Percentiles rank a stretch among this genome's conserved stretches.
Evolutionary conservation across 2,329 filamentous ascomycete genomes (phyloP).

Genomic region (Madurella fahalii): DNA sequence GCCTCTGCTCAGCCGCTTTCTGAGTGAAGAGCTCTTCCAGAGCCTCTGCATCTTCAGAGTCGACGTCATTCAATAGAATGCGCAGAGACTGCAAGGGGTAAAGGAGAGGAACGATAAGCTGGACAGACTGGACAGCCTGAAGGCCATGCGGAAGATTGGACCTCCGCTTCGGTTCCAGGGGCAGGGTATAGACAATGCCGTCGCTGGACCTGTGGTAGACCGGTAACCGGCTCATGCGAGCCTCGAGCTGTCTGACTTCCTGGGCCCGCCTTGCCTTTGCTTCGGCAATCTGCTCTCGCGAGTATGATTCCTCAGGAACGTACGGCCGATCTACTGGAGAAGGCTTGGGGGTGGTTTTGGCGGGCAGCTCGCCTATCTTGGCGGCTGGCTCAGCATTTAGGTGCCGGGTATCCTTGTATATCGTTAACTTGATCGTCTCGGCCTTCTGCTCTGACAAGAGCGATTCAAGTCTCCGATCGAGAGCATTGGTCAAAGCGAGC

Average conservation of each 20-base stretch:
- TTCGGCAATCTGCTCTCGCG: conserved; percentile 54
- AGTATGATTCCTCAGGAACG: conserved; percentile 47
- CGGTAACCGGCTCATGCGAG: conserved; percentile 64
- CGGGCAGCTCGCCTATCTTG: neutral
- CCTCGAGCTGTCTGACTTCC: conserved; percentile 69
- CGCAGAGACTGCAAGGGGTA: conserved; percentile 69
- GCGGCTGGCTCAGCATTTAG: conserved; percentile 28
- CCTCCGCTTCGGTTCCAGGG: conserved; percentile 61
- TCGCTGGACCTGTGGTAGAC: conserved; percentile 66
- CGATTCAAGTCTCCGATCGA: conserved; percentile 68
- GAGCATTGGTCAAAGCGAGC: conserved; percentile 60
- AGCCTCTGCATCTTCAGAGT: conserved; percentile 54
- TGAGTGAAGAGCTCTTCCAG: conserved; percentile 63
- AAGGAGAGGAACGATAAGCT: conserved; percentile 63
- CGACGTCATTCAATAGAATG: conserved; percentile 61
- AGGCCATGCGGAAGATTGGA: conserved; percentile 58
- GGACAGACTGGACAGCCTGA: conserved; percentile 58
- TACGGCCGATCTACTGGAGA: conserved; percentile 27
- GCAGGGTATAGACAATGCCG: conserved; percentile 65
- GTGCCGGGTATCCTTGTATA: conserved; percentile 55
- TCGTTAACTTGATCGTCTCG: conserved; percentile 67
- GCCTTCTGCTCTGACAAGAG: conserved; percentile 67
- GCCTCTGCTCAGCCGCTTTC: conserved; percentile 52
- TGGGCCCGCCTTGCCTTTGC: conserved; percentile 61
- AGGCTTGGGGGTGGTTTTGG: conserved; percentile 7